A percentile compares a stretch with the other conserved stretches of the same genome.
Conservation (phyloP, 345 rosid species). For the Rhodomyrtus tomentosa region DNA sequence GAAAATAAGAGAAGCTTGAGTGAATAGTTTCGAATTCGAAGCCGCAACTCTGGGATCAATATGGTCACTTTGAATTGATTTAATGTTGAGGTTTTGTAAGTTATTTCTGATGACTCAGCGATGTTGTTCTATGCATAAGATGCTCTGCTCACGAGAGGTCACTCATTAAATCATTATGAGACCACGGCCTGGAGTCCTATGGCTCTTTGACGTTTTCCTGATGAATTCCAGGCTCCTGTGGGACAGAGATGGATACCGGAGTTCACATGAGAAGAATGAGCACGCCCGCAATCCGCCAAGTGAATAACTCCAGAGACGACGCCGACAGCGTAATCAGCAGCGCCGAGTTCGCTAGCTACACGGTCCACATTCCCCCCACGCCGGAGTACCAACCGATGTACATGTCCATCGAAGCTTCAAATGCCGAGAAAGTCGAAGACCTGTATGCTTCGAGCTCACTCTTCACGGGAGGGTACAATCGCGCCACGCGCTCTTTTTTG, state of each 20-base stretch:
- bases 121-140: not conserved
- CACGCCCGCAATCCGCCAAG: not conserved
- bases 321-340: not conserved
- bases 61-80: not conserved
- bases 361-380: constrained; percentile 7
- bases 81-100: not conserved
- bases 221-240: not conserved
- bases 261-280: constrained; percentile 2
- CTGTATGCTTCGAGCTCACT: constrained; percentile 9
- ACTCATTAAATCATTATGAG: not conserved
- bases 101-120: not conserved
- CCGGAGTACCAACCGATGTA: constrained; percentile 9
- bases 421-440: constrained; percentile 8
- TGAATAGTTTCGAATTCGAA: not conserved
- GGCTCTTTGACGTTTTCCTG: not conserved
- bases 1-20: not conserved
- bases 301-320: not conserved
- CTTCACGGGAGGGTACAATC: constrained; percentile 11
- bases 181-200: not conserved
- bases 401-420: constrained; percentile 6
- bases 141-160: not conserved
- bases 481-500: constrained; percentile 4
- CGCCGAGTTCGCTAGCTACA: constrained; percentile 6
- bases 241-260: not conserved
- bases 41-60: not conserved